phyloP scores from a whole-genome alignment of 495 filamentous ascomycete genomes.

The Aspergillus taichungensis region DNA sequence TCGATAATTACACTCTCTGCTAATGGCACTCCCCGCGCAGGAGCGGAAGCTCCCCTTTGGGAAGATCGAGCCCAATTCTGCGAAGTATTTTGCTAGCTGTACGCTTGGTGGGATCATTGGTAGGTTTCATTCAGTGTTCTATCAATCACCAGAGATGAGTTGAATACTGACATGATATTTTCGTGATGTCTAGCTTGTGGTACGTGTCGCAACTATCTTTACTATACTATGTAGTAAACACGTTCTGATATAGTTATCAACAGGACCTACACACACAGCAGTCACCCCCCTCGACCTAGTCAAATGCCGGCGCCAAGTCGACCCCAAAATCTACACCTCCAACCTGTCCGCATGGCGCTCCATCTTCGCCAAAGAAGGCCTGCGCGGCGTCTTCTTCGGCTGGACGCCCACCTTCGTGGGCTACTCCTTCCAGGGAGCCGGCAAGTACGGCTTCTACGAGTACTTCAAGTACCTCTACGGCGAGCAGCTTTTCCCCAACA shows the following conservation, averaged over 20 bases:
- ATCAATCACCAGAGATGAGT: background rate
- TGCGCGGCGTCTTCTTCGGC: conserved; percentile 65
- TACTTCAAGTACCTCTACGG: conserved; percentile 68
- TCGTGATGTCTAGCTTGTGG: conserved; percentile 44
- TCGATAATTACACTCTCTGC: background rate
- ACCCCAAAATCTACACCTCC: conserved; percentile 59
- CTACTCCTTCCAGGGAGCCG: conserved; percentile 64
- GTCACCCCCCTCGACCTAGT: conserved; percentile 57
- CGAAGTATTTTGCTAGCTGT: conserved; percentile 59
- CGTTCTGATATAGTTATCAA: background rate
- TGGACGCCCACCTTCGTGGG: conserved; percentile 63
- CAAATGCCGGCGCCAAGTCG: conserved; percentile 67
- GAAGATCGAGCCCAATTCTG: conserved; percentile 58
- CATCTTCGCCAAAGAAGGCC: conserved; percentile 54
- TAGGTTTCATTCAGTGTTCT: conserved; percentile 18
- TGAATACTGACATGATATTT: background rate
- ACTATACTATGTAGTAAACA: background rate
- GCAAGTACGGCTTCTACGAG: conserved; percentile 72
- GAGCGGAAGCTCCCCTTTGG: conserved; percentile 38
- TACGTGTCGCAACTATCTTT: conserved; percentile 13
- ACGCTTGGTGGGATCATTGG: conserved; percentile 56
- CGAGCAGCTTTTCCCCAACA: conserved; percentile 51
- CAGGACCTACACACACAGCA: conserved; percentile 47
- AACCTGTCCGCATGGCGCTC: conserved; percentile 58
- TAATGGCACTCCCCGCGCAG: conserved; percentile 22